Conservation (phyloP, 495 filamentous ascomycete species). For the Trichoderma parareesei region DNA sequence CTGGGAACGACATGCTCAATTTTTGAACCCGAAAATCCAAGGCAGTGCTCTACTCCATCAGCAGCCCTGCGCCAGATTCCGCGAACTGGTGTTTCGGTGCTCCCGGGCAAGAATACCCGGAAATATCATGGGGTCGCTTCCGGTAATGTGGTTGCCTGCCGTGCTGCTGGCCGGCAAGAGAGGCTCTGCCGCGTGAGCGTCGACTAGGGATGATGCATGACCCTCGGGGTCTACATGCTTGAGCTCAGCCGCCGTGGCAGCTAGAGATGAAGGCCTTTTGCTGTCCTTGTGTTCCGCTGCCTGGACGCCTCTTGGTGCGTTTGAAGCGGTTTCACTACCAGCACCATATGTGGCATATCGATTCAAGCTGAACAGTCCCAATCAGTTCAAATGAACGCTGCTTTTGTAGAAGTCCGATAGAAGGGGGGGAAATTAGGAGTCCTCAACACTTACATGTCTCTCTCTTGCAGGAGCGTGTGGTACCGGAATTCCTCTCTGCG, state of each 20-base stretch:
- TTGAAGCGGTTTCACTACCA: not conserved
- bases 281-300: not conserved
- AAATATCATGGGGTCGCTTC: not conserved
- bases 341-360: not conserved
- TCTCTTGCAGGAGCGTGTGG: conserved; percentile 72
- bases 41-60: not conserved
- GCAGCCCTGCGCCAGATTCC: not conserved
- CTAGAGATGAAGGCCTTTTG: not conserved
- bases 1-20: not conserved
- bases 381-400: not conserved
- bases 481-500: conserved; percentile 83
- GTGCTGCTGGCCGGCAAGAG: not conserved
- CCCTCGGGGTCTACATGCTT: not conserved
- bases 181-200: not conserved
- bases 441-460: conserved; percentile 58
- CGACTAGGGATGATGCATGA: not conserved
- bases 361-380: not conserved
- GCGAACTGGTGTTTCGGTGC: not conserved
- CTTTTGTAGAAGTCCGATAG: not conserved
- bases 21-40: not conserved
- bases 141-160: not conserved
- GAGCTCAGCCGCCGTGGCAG: not conserved
- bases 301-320: not conserved
- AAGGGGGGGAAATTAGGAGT: not conserved
- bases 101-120: not conserved